phyloP scores from a whole-genome alignment of 2,329 filamentous ascomycete species.

The Fusarium globosum region DNA sequence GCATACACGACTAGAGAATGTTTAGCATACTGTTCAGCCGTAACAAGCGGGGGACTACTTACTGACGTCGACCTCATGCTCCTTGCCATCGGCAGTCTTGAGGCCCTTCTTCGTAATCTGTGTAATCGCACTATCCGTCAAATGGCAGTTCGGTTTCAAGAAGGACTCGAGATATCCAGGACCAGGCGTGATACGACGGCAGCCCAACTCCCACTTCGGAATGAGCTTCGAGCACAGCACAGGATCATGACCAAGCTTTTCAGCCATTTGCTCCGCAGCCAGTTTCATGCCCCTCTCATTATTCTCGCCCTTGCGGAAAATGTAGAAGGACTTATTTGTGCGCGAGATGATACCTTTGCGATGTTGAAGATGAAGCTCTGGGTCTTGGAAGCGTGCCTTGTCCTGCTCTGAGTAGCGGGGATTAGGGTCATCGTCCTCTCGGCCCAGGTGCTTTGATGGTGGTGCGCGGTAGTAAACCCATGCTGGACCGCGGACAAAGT shows the following conservation, averaged over 20 bases:
- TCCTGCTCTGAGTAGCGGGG: constrained; percentile 51
- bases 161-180: constrained; percentile 39
- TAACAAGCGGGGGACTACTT: constrained; percentile 4
- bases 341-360: constrained; percentile 51
- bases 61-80: constrained; percentile 39
- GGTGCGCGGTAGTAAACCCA: constrained; percentile 52
- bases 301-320: constrained; percentile 39
- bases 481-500: constrained; percentile 49
- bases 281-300: constrained; percentile 37
- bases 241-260: constrained; percentile 37
- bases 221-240: constrained; percentile 36
- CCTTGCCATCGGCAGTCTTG: constrained; percentile 33
- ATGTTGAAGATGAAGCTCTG: constrained; percentile 62
- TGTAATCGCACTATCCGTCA: constrained; percentile 36
- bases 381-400: constrained; percentile 62
- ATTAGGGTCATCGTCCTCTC: constrained; percentile 46
- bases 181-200: constrained; percentile 35
- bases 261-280: constrained; percentile 38
- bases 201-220: constrained; percentile 39
- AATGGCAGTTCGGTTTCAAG: constrained; percentile 32
- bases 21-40: not conserved
- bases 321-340: constrained; percentile 52
- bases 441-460: constrained; percentile 46
- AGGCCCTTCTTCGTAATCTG: constrained; percentile 34
- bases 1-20: constrained; percentile 59